Evolutionary conservation across 2,329 filamentous ascomycete species (phyloP).

Genomic region (Ophiostoma triangulosporum): DNA sequence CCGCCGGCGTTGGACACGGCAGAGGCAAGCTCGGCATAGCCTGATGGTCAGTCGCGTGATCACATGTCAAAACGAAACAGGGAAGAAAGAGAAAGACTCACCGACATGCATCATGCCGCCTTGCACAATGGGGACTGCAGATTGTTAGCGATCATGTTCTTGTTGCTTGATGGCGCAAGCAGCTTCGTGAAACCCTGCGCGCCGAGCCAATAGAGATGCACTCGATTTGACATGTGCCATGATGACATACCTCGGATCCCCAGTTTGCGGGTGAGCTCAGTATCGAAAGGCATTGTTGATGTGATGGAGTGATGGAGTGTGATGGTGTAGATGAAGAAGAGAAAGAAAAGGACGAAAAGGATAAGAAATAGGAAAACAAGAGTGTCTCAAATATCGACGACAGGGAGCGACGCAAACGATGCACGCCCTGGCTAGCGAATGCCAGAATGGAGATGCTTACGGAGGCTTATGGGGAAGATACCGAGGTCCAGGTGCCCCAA

Average conservation of each 20-base stretch:
- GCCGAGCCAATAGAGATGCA: not conserved
- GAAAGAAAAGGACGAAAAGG: not conserved
- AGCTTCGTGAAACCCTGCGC: no score
- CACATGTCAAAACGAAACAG: slow-evolving; percentile 1
- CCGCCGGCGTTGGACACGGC: slow-evolving; percentile 74
- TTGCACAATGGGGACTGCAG: slow-evolving; percentile 63
- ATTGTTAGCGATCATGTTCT: slow-evolving; percentile 15
- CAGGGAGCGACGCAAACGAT: not conserved
- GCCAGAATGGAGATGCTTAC: not conserved
- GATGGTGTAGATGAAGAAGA: not conserved
- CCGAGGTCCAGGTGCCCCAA: slow-evolving; percentile 8
- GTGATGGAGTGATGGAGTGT: not conserved
- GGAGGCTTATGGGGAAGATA: slow-evolving; percentile 7
- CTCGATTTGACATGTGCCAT: not conserved
- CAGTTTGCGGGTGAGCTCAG: slow-evolving; percentile 42
- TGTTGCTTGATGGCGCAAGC: no score
- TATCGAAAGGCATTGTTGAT: slow-evolving; percentile 40
- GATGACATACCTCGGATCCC: slow-evolving; percentile 30
- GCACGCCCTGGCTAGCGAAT: not conserved
- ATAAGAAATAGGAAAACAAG: not conserved
- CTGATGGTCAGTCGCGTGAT: slow-evolving; percentile 26
- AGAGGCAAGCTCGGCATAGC: slow-evolving; percentile 64
- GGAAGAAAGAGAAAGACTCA: slow-evolving; percentile 4
- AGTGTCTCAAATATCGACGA: slow-evolving; percentile 4
- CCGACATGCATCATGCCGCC: slow-evolving; percentile 52